A percentile compares a stretch with the other conserved stretches of the same genome.
Conservation (phyloP, 768 basidiomycete genomes). For the Infundibulicybe gibba region DNA sequence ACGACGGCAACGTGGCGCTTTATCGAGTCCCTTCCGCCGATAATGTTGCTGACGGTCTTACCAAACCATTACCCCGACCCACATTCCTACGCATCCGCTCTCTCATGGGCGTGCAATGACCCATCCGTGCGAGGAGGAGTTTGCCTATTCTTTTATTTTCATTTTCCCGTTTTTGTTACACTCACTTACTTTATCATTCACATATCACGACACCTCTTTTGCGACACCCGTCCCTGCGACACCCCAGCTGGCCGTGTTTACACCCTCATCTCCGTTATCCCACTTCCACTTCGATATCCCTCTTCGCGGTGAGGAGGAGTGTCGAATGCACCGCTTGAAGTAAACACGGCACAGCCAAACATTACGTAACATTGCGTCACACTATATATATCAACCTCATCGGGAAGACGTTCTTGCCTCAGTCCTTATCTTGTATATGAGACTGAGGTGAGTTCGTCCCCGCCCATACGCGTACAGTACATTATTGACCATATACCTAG, state of each 20-base stretch:
- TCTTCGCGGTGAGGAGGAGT: too few species aligned
- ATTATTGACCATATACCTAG: too few species aligned
- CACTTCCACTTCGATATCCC: too few species aligned
- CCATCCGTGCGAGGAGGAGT: not conserved
- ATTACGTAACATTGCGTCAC: too few species aligned
- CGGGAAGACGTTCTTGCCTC: too few species aligned
- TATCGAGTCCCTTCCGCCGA: not conserved
- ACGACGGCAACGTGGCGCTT: not conserved
- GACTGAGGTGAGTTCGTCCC: too few species aligned
- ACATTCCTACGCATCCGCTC: not conserved
- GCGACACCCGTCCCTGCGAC: conserved; percentile 5
- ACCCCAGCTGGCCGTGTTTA: conserved; percentile 9
- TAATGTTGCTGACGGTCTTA: conserved; percentile 1
- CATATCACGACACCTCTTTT: not conserved
- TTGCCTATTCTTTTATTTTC: not conserved
- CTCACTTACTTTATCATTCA: not conserved
- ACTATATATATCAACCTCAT: too few species aligned
- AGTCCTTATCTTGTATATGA: too few species aligned
- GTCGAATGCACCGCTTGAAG: too few species aligned
- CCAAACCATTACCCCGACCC: conserved; percentile 1
- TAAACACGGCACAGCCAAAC: too few species aligned
- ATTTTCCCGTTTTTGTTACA: not conserved
- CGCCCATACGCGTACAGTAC: too few species aligned
- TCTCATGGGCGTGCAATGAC: not conserved
- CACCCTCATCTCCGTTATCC: conserved; percentile 19